Conservation (phyloP, 75 land plant species). For the Pseudotsuga menziesii region DNA sequence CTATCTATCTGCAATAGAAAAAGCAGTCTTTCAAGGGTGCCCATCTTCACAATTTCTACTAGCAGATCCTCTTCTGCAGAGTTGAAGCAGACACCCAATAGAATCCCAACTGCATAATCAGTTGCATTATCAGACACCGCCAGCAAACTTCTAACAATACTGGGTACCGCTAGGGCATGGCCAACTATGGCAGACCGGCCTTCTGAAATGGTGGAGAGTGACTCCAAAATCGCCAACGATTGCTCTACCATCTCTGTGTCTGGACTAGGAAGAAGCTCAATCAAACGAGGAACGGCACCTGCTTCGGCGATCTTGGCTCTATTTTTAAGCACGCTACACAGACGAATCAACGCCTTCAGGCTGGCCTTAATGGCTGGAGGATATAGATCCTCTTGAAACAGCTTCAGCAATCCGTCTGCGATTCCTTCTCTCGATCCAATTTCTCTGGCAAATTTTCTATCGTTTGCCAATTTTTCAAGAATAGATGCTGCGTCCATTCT, state of each 20-base stretch:
- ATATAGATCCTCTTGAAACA: too few relatives aligned
- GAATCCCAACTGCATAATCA: neutral
- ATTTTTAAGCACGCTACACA: too few relatives aligned
- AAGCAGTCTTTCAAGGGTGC: conserved; percentile 38
- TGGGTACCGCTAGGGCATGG: conserved; percentile 37
- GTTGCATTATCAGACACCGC: too few relatives aligned
- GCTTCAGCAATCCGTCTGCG: too few relatives aligned
- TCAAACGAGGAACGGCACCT: conserved; percentile 17
- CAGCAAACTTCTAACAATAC: conserved; percentile 25
- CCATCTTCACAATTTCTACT: conserved; percentile 2
- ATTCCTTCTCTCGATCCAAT: too few relatives aligned
- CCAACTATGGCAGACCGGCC: conserved; percentile 9
- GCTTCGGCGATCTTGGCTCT: neutral
- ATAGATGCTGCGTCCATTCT: too few relatives aligned
- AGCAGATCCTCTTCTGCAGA: too few relatives aligned
- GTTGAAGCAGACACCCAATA: conserved; percentile 5
- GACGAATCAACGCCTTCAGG: too few relatives aligned
- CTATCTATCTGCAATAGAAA: conserved; percentile 45
- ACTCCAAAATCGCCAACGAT: neutral
- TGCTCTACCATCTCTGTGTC: conserved; percentile 8
- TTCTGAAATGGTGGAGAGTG: too few relatives aligned
- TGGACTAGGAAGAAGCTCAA: conserved; percentile 1
- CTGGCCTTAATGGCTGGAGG: too few relatives aligned
- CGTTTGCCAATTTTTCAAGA: too few relatives aligned
- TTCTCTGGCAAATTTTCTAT: too few relatives aligned